Evolutionary conservation across 345 rosid species (phyloP).

Genomic region (Schrenkiella parvula): DNA sequence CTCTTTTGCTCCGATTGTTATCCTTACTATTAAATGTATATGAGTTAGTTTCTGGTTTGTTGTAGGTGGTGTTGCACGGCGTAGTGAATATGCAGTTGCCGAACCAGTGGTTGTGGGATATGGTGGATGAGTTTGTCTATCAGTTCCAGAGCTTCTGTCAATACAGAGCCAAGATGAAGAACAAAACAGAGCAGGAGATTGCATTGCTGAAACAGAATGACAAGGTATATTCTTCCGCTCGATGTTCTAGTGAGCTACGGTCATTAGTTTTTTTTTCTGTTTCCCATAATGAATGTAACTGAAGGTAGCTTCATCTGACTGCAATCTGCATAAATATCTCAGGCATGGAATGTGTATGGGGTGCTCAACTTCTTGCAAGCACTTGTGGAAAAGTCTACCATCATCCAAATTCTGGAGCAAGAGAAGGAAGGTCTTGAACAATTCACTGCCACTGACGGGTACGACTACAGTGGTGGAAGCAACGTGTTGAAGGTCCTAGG

Average conservation of each 20-base stretch:
- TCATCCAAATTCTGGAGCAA: constrained; percentile 81
- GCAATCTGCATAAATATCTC: neutral
- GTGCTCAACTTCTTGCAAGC: constrained; percentile 99
- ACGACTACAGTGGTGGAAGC: constrained; percentile 94
- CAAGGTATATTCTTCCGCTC: constrained; percentile 42
- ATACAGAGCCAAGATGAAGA: constrained; percentile 93
- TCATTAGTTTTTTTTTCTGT: neutral
- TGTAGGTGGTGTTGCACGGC: constrained; percentile 86
- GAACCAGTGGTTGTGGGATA: constrained; percentile 99
- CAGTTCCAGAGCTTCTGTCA: constrained; percentile 98
- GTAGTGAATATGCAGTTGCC: constrained; percentile 97
- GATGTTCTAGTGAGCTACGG: neutral
- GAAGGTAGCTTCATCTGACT: neutral
- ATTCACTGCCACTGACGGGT: constrained; percentile 95
- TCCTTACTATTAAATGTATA: neutral
- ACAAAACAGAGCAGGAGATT: constrained; percentile 85
- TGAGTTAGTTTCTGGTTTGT: neutral
- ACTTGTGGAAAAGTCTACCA: constrained; percentile 84
- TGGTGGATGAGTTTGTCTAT: constrained; percentile 99
- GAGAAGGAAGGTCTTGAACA: constrained; percentile 93
- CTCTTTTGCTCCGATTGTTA: neutral
- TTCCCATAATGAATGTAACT: neutral
- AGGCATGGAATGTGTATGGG: constrained; percentile 99
- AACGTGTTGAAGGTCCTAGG: constrained; percentile 96
- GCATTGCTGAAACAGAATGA: constrained; percentile 70